Conservation (phyloP, 805 yeast genomes). For the Sungouiozyma ichnusensis region DNA sequence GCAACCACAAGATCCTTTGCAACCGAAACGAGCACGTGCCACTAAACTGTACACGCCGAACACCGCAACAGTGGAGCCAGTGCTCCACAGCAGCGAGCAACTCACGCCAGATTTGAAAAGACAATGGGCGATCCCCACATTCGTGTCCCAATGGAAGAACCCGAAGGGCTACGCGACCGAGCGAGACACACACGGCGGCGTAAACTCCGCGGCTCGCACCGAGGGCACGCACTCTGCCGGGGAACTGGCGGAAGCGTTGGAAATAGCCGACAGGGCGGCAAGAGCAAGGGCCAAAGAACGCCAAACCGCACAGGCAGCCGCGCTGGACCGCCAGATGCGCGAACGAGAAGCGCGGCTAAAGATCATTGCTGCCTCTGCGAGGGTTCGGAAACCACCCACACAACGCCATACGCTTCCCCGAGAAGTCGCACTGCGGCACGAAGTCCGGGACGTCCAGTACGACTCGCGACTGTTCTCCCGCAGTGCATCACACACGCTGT, state of each 20-base stretch:
- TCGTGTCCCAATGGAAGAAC: constrained; percentile 92
- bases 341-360: constrained; percentile 38
- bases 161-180: constrained; percentile 77
- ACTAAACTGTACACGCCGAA: constrained; percentile 46
- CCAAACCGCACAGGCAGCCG: constrained; percentile 37
- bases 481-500: constrained; percentile 31
- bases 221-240: constrained; percentile 48
- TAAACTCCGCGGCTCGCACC: no score
- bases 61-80: constrained; percentile 34
- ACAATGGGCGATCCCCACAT: constrained; percentile 82
- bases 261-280: constrained; percentile 52
- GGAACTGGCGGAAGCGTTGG: constrained; percentile 60
- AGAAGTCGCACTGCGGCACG: no score
- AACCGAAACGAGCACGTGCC: constrained; percentile 57
- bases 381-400: background rate
- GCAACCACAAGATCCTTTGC: constrained; percentile 63
- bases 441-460: constrained; percentile 33
- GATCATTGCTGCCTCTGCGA: constrained; percentile 37
- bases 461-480: constrained; percentile 50
- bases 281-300: constrained; percentile 45
- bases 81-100: constrained; percentile 1
- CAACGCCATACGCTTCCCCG: no score
- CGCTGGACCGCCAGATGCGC: constrained; percentile 22
- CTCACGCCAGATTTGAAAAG: constrained; percentile 58
- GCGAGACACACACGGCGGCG: constrained; percentile 49